A percentile compares a stretch with the other conserved stretches of the same genome.
Conservation (phyloP, 2,329 filamentous ascomycete genomes). For the Colletotrichum brevisporum region DNA sequence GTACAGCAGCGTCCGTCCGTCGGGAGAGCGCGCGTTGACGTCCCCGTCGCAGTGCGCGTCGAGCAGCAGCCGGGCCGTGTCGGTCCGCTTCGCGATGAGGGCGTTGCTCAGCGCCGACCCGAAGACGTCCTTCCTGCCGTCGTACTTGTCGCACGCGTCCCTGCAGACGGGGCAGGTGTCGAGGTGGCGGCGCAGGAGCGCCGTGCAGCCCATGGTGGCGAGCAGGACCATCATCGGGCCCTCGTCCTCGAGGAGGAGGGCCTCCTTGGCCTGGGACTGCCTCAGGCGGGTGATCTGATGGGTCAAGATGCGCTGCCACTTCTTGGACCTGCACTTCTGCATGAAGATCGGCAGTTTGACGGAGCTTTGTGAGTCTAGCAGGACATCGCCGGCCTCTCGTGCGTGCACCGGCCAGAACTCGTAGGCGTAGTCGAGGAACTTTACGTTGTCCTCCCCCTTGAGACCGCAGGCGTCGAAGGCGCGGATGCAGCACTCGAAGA, state of each 20-base stretch:
- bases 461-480: neutral
- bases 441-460: neutral
- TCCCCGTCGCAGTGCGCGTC: neutral
- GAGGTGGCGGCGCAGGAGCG: neutral
- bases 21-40: neutral
- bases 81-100: neutral
- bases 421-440: neutral
- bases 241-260: neutral
- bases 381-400: neutral
- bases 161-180: neutral
- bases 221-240: neutral
- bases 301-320: neutral
- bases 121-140: neutral
- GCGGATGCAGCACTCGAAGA: neutral
- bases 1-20: neutral
- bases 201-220: neutral
- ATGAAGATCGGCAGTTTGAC: neutral
- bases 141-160: neutral
- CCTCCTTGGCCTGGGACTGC: neutral
- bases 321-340: neutral
- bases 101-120: neutral
- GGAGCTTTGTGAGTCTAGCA: no score
- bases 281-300: neutral
- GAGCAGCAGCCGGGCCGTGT: neutral
- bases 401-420: neutral